Evolutionary conservation across 805 yeast genomes (phyloP), one percentile per base, ranked within the genome.

Genomic region (Metschnikowia shivogae): DNA sequence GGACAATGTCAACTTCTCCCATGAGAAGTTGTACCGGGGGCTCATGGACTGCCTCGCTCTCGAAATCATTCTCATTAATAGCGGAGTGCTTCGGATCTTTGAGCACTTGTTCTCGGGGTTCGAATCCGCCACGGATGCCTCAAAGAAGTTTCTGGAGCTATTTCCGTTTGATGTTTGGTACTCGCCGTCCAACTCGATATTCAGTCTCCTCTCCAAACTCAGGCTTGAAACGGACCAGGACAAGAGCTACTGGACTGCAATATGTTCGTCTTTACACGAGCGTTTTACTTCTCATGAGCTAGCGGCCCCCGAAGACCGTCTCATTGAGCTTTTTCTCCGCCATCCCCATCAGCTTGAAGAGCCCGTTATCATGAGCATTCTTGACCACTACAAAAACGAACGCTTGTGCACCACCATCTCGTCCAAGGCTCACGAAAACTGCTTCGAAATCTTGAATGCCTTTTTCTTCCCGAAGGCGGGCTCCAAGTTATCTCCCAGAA

Each of bases 371-470:
- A 51, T 61, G 5, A 70, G 67, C 42, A 72, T 85, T 3, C 58
- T 84, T 24, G 61, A 67, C 3, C 73, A 65, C 52, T 82, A 78
- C 57, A 62, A 64, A 4, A 65, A 68, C 10, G 77, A 77, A 42
- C 72, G 74, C 43, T 56, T 73, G 27, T 84, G 90, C 55, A 70
- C 81, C 2, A 76, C 80, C 9, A 58, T 81, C 5, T 62, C 74
- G 27, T 65, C 73, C 0, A 60, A 69, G 7, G 84, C 89, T 86
- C 63, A 64, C 38, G 68, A 62, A 2, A 77, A 78, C 49, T 64
- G 78, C 34, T 58, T 60, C 6, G 59, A 62, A 27, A 52, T 84
- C 2, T 59, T 82, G 30, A 63, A 67, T n/a, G 63, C 67, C 6
- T 81, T 77, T 54, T 74, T 66, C 55, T 57, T 61, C 55, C 14